phyloP scores from a whole-genome alignment of 306 rosid genomes.

The Dalbergia oliveri region DNA sequence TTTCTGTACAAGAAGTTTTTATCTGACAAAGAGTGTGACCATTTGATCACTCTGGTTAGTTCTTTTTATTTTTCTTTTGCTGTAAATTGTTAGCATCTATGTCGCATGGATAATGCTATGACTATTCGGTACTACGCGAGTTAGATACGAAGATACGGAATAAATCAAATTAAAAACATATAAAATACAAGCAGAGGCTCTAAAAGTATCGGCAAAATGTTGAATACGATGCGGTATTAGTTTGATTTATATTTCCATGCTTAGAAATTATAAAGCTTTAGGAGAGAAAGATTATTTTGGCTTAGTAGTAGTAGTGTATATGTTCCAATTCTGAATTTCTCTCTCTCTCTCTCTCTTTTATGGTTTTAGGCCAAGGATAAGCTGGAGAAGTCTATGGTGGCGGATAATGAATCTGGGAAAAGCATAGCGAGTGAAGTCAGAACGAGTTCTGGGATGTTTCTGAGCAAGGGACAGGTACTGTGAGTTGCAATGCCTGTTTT shows the following conservation, averaged over 20 bases:
- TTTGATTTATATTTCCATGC: neutral
- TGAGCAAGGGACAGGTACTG: slow-evolving; percentile 72
- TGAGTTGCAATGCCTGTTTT: slow-evolving; percentile 8
- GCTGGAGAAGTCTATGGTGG: slow-evolving; percentile 92
- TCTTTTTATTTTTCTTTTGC: neutral
- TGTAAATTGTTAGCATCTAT: neutral
- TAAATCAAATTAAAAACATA: too few species aligned
- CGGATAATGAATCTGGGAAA: slow-evolving; percentile 86
- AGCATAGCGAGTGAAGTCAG: slow-evolving; percentile 81
- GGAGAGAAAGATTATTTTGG: neutral
- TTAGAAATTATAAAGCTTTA: neutral
- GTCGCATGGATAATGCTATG: too few species aligned
- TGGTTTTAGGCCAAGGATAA: slow-evolving; percentile 76
- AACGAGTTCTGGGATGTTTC: slow-evolving; percentile 98
- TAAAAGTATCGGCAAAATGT: too few species aligned
- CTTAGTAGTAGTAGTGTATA: neutral
- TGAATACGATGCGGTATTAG: neutral
- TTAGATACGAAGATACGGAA: too few species aligned
- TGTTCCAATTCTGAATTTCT: slow-evolving; percentile 40
- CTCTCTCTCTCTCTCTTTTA: neutral
- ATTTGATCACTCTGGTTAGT: slow-evolving; percentile 71
- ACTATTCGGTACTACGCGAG: too few species aligned
- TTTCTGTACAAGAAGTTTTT: slow-evolving; percentile 77
- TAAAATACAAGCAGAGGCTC: too few species aligned
- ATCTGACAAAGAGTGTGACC: slow-evolving; percentile 85